Evolutionary conservation across 1,284 basidiomycete genomes (phyloP).

Genomic region (Fomitopsis schrenkii): DNA sequence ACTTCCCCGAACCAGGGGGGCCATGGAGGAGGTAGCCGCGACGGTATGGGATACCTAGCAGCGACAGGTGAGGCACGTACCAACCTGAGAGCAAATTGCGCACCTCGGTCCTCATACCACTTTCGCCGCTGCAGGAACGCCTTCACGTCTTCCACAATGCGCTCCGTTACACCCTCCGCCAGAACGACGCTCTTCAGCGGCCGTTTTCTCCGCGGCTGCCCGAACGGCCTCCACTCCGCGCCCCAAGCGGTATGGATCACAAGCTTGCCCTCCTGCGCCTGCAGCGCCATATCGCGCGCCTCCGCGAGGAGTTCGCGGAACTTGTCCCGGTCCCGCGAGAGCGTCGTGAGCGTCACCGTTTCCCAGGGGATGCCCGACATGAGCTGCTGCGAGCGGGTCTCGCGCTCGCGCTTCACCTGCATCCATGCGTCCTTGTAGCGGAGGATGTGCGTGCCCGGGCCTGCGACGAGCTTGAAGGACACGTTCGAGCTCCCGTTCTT

Average conservation of each 20-base stretch:
- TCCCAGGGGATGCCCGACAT: conserved; percentile 96
- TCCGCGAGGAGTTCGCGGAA: conserved; percentile 85
- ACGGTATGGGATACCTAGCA: conserved; percentile 92
- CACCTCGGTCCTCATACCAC: conserved; percentile 97
- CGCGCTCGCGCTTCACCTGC: conserved; percentile 91
- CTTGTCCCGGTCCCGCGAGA: conserved; percentile 80
- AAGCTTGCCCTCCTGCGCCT: conserved; percentile 89
- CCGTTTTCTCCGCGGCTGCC: conserved; percentile 85
- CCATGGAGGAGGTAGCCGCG: conserved; percentile 95
- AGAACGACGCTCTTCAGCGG: conserved; percentile 92
- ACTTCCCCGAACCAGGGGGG: conserved; percentile 97
- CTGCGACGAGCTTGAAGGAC: conserved; percentile 91
- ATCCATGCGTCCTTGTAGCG: conserved; percentile 92
- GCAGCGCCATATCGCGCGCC: conserved; percentile 85
- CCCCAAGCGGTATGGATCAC: conserved; percentile 97
- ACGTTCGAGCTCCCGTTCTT: conserved; percentile 87
- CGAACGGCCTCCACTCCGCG: conserved; percentile 95
- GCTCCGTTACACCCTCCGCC: conserved; percentile 74
- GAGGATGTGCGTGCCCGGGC: conserved; percentile 94
- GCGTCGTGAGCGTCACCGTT: conserved; percentile 91
- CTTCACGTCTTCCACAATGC: conserved; percentile 76
- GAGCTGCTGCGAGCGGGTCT: conserved; percentile 89
- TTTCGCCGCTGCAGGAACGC: conserved; percentile 81
- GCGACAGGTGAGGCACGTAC: conserved; percentile 4
- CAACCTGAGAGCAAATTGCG: conserved; percentile 17